These are phyloP conservation scores for Xylariaceae sp. DNA, from an alignment of 2,329 filamentous ascomycete genomes.

Conservation along the genomic window DNA sequence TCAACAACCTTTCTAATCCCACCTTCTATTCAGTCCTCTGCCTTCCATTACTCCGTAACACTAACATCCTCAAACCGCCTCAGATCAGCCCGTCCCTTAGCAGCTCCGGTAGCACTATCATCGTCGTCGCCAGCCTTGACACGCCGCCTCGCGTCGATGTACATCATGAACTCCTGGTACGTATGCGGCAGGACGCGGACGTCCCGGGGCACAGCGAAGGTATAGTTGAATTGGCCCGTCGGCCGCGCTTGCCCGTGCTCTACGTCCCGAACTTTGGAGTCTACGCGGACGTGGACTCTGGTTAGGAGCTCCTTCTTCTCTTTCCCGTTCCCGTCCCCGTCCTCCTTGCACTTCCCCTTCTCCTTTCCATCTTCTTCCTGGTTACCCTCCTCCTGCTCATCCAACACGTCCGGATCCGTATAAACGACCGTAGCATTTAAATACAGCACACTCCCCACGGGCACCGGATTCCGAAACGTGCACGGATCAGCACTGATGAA, in stretches of 20 bases:
- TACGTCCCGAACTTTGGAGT: conserved; percentile 68
- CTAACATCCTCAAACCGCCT: not conserved
- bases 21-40: not conserved
- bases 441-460: conserved; percentile 70
- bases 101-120: conserved; percentile 14
- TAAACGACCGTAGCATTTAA: conserved; percentile 69
- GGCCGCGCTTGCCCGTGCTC: conserved; percentile 58
- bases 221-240: conserved; percentile 74
- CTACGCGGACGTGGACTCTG: conserved; percentile 66
- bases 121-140: conserved; percentile 32
- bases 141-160: conserved; percentile 40
- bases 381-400: conserved; percentile 47
- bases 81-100: conserved; percentile 3
- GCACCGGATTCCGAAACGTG: conserved; percentile 71
- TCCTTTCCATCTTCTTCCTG: conserved; percentile 49
- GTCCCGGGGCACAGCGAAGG: conserved; percentile 40
- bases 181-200: conserved; percentile 36
- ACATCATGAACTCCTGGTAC: conserved; percentile 42
- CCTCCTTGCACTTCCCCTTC: conserved; percentile 27
- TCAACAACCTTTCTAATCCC: not conserved
- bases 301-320: conserved; percentile 30
- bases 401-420: conserved; percentile 55
- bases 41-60: not conserved
- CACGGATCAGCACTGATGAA: conserved; percentile 71
- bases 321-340: conserved; percentile 43